A percentile compares a stretch with the other conserved stretches of the same genome.
Conservation (phyloP, 805 yeast genomes). For the Hanseniaspora pseudoguilliermondii region DNA sequence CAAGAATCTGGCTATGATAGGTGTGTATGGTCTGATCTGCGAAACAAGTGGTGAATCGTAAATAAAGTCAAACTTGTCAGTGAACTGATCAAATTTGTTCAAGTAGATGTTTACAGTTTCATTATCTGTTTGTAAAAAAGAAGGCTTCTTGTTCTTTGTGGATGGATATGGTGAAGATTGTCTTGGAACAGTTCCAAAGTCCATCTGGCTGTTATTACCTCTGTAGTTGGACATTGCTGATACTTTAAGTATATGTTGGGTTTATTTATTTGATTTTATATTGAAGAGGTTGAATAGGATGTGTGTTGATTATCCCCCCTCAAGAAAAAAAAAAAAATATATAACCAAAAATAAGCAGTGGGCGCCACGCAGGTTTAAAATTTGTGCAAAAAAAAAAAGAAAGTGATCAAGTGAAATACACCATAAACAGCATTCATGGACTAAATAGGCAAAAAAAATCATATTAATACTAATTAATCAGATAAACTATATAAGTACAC, state of each 20-base stretch:
- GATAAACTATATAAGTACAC: background rate
- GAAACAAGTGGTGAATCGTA: constrained; percentile 39
- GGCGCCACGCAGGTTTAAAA: too few relatives aligned
- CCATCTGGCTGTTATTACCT: constrained; percentile 11
- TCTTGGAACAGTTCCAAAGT: background rate
- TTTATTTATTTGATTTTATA: too few relatives aligned
- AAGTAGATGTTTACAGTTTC: constrained; percentile 4
- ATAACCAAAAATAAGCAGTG: too few relatives aligned
- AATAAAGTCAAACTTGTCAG: constrained; percentile 42
- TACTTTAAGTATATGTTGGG: too few relatives aligned
- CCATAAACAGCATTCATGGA: background rate
- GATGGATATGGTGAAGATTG: constrained; percentile 5
- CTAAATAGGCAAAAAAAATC: background rate
- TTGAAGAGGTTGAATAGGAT: too few relatives aligned
- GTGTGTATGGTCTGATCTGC: constrained; percentile 56
- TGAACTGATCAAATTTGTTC: constrained; percentile 33
- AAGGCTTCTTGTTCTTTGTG: background rate
- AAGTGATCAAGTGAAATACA: background rate
- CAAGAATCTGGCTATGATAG: constrained; percentile 75
- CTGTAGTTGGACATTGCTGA: constrained; percentile 9
- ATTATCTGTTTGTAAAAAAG: constrained; percentile 11
- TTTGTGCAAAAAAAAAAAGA: background rate
- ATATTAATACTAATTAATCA: background rate
- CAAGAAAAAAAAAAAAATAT: too few relatives aligned
- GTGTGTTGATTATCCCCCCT: too few relatives aligned